phyloP scores from a whole-genome alignment of 2,329 filamentous ascomycete species.

The Emmonsiellopsis sp. region DNA sequence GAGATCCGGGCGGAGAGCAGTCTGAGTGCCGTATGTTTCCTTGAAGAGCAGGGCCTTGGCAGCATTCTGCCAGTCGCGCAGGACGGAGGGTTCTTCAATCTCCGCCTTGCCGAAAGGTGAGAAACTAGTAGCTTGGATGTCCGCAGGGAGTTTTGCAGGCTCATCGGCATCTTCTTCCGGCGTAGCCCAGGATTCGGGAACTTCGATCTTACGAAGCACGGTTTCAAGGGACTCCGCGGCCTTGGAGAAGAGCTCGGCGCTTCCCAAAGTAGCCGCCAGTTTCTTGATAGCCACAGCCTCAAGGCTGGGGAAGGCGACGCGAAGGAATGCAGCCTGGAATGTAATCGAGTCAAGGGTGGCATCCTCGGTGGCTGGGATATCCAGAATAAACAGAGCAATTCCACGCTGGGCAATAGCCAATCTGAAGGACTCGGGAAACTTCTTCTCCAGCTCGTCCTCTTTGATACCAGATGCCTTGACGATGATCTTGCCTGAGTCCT shows the following conservation, averaged over 20 bases:
- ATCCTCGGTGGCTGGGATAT: slow-evolving; percentile 58
- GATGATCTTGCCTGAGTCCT: slow-evolving; percentile 61
- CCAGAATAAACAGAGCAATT: slow-evolving; percentile 64
- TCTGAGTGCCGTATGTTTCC: slow-evolving; percentile 74
- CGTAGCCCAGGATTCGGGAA: slow-evolving; percentile 72
- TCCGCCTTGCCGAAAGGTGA: slow-evolving; percentile 68
- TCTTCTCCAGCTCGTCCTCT: slow-evolving; percentile 81
- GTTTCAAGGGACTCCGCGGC: slow-evolving; percentile 53
- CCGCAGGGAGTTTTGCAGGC: slow-evolving; percentile 44
- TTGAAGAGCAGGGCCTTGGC: slow-evolving; percentile 89
- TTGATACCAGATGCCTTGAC: slow-evolving; percentile 71
- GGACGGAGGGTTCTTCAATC: slow-evolving; percentile 51
- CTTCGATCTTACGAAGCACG: slow-evolving; percentile 61
- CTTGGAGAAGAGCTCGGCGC: slow-evolving; percentile 53
- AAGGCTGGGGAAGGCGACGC: slow-evolving; percentile 59
- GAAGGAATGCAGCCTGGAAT: slow-evolving; percentile 73
- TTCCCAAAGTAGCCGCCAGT: slow-evolving; percentile 51
- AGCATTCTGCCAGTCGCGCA: slow-evolving; percentile 70
- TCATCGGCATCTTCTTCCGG: slow-evolving; percentile 42
- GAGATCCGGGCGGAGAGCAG: slow-evolving; percentile 72
- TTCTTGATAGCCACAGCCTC: slow-evolving; percentile 56
- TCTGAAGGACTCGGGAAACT: slow-evolving; percentile 60
- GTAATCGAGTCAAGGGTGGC: slow-evolving; percentile 60
- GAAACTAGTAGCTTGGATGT: slow-evolving; percentile 73
- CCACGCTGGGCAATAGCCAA: slow-evolving; percentile 62